A percentile compares a stretch with the other conserved stretches of the same genome.
Conservation (phyloP, 2,329 filamentous ascomycete species). For the Thermomyces lanuginosus region DNA sequence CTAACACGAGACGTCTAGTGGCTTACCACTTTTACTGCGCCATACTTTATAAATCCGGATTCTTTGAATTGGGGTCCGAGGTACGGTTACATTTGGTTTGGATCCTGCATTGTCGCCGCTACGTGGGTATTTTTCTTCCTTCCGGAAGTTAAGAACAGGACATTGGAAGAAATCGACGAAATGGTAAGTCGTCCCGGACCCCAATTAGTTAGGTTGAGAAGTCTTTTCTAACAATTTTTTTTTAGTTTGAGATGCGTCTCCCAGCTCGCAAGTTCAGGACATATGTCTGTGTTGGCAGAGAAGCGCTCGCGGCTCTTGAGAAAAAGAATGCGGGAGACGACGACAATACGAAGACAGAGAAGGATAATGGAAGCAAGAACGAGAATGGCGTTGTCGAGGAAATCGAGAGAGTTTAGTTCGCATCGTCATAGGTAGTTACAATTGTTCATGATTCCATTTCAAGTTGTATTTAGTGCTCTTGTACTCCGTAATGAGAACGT, state of each 20-base stretch:
- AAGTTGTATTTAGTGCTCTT: too few species aligned
- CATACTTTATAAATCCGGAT: slow-evolving; percentile 43
- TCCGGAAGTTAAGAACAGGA: slow-evolving; percentile 39
- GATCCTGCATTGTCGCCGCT: slow-evolving; percentile 10
- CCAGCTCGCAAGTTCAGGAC: slow-evolving; percentile 22
- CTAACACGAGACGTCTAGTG: slow-evolving; percentile 20
- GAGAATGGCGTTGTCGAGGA: slow-evolving; percentile 7
- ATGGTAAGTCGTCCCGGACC: slow-evolving; percentile 27
- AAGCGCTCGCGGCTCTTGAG: slow-evolving; percentile 2
- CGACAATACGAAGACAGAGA: not conserved
- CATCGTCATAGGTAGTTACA: too few species aligned
- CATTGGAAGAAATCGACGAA: slow-evolving; percentile 39
- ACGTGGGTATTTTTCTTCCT: slow-evolving; percentile 32
- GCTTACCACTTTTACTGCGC: slow-evolving; percentile 42
- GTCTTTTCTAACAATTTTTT: slow-evolving; percentile 1
- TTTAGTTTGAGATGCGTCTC: slow-evolving; percentile 23
- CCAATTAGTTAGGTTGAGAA: slow-evolving; percentile 1
- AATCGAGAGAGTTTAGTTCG: slow-evolving; percentile 6
- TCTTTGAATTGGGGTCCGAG: slow-evolving; percentile 40
- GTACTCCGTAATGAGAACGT: too few species aligned
- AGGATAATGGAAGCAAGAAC: too few species aligned
- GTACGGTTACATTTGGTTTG: slow-evolving; percentile 41
- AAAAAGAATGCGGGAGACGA: slow-evolving; percentile 2
- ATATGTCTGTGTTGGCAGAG: slow-evolving; percentile 20
- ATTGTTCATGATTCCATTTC: too few species aligned